phyloP scores from a whole-genome alignment of 2,329 filamentous ascomycete genomes.

The Thelonectria discophora region DNA sequence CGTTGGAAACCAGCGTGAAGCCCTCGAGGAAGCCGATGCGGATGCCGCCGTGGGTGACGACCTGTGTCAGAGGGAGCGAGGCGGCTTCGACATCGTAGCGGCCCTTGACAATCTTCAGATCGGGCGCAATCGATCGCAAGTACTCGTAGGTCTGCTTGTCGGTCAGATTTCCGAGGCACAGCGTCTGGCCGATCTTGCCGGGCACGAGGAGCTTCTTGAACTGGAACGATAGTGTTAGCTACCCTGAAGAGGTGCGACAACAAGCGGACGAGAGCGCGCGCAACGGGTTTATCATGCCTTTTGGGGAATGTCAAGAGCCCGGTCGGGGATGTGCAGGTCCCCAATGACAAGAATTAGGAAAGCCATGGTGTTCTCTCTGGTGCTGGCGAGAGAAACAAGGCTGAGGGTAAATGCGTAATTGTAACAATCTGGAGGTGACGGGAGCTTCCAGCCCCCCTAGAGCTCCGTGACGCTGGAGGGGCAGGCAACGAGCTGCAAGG shows the following conservation, averaged over 20 bases:
- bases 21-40: constrained; percentile 74
- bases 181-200: constrained; percentile 83
- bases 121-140: constrained; percentile 76
- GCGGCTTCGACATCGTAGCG: constrained; percentile 73
- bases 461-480: constrained; percentile 43
- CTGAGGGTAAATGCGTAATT: constrained; percentile 33
- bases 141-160: constrained; percentile 84
- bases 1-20: constrained; percentile 72
- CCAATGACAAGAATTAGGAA: constrained; percentile 92
- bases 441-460: constrained; percentile 38
- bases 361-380: constrained; percentile 69
- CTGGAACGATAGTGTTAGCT: constrained; percentile 54
- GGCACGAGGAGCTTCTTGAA: constrained; percentile 87
- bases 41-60: constrained; percentile 71
- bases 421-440: constrained; percentile 26
- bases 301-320: constrained; percentile 87
- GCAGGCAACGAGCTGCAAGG: constrained; percentile 36
- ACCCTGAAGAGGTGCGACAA: constrained; percentile 28
- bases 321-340: constrained; percentile 92
- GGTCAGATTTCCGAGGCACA: constrained; percentile 83
- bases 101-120: constrained; percentile 75
- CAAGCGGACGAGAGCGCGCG: constrained; percentile 6
- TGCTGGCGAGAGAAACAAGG: constrained; percentile 34
- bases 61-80: constrained; percentile 70
- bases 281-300: constrained; percentile 66